Base-by-base conservation (phyloP, 192 early-diverging fungal species). In the Obelidium mucronatum region DNA sequence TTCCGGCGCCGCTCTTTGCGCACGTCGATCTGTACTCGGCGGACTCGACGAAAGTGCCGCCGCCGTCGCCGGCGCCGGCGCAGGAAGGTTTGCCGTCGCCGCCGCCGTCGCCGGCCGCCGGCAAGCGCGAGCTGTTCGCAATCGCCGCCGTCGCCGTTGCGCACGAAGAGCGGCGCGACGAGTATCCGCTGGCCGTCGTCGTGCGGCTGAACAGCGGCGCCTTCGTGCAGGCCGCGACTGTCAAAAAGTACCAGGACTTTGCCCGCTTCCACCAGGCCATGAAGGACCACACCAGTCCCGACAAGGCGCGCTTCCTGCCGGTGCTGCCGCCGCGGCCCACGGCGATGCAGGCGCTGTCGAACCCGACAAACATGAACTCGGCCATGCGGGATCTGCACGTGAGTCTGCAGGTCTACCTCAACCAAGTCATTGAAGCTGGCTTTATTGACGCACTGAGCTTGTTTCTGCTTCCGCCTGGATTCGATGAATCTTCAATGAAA, bases 21-120 rank as follows among this genome's bases (percentile, higher is more conserved):
- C 40, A 62, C 19, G 72, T 74, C 34, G 72, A 74, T 62, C 42
- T 74, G 56, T 74, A 74, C 40, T 58, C 54, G 13, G 31, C 48
- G 24, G 72, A 74, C 42, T 62, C 59, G 26, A 74, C 72, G 26
- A 74, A 74, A 39, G 60, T 74, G 37, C 72, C 72, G 39, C 33
- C 34, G 24, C 37, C 60, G 24, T 55, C 70, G 22, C 52, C 70
- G 63, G 15, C 63, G 17, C 8, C 8, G 8, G 11, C 44, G 19
- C 44, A 15, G 8, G n/a, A n/a, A n/a, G n/a, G n/a, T n/a, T 17
- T 60, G 28, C 59, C 59, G 59, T 65, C 63, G 39, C 63, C 63
- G 34, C 63, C 63, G 63, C 63, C 15, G 8, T 48, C 66, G 48
- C 66, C 66, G n/a, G 22, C 17, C 24, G 48, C 8, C 48, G 48